Percentiles rank a stretch among this genome's conserved stretches.
Conservation (phyloP, 2,329 filamentous ascomycete genomes). For the Colletotrichum gloeosporioides region DNA sequence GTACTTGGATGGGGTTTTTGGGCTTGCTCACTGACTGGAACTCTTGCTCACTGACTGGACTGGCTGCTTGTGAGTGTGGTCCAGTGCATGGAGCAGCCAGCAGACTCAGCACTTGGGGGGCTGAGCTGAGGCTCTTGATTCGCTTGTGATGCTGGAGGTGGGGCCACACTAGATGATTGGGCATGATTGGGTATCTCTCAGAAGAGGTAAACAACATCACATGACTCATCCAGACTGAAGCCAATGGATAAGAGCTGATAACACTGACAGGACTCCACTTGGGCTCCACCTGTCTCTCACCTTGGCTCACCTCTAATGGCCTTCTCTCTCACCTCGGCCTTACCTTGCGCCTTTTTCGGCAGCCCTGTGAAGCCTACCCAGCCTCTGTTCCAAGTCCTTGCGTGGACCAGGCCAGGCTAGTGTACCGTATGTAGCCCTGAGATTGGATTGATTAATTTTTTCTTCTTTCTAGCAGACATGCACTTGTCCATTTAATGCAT, state of each 20-base stretch:
- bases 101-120: background rate
- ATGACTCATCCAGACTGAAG: accelerated
- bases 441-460: background rate
- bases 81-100: background rate
- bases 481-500: background rate
- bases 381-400: background rate
- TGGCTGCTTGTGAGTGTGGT: background rate
- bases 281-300: background rate
- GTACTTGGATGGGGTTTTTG: background rate
- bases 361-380: background rate
- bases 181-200: slow-evolving; percentile 3
- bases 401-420: background rate
- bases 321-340: background rate
- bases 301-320: background rate
- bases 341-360: background rate
- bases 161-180: background rate
- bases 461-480: background rate
- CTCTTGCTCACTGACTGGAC: background rate
- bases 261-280: background rate
- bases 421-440: background rate
- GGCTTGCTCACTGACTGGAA: too few species aligned
- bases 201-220: background rate
- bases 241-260: background rate
- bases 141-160: background rate
- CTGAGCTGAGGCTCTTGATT: background rate